Base-by-base conservation (phyloP, 1,284 basidiomycete genomes). In the Athelia sp. region DNA sequence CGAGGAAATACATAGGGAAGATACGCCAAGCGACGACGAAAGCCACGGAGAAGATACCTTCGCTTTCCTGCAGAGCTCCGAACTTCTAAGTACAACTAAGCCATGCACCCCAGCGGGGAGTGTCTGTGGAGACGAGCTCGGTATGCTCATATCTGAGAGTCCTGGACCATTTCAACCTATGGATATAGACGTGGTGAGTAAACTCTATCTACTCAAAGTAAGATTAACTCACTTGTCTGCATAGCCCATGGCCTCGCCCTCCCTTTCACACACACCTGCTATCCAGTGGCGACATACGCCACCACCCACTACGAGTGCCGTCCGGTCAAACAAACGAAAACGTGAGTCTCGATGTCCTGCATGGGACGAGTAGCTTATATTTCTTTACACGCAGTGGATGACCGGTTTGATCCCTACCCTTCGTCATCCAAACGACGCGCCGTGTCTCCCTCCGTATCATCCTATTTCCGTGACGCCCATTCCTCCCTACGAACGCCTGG, bases 331-430 rank as follows among this genome's bases (percentile, higher is more conserved):
- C 59, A 90, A 90, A 64, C 81, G 87, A 43, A 90, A 90, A 76
- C 66, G 87, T 87, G 62, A 58, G 81, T 69, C 40, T 36, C 52
- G n/a, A n/a, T n/a, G n/a, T n/a, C n/a, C n/a, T n/a, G n/a, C n/a
- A n/a, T n/a, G n/a, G n/a, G n/a, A n/a, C n/a, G n/a, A n/a, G n/a
- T n/a, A n/a, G n/a, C n/a, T n/a, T n/a, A n/a, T n/a, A n/a, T n/a
- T n/a, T n/a, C n/a, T n/a, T n/a, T n/a, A n/a, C n/a, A n/a, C n/a
- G 14, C 58, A 88, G 86, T 87, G 54, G 87, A 90, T 49, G 87
- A 90, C 62, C 81, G 87, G 8, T 90, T 84, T 61, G 87, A 90
- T 59, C 87, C 87, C 36, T 90, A 90, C 65, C 82, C 84, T 34
- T 80, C 76, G 36, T 73, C 82, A 17, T 79, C 82, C 31, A 90